Conservation (phyloP, 1,139 yeast species). For the Yamadazyma jaroonii region DNA sequence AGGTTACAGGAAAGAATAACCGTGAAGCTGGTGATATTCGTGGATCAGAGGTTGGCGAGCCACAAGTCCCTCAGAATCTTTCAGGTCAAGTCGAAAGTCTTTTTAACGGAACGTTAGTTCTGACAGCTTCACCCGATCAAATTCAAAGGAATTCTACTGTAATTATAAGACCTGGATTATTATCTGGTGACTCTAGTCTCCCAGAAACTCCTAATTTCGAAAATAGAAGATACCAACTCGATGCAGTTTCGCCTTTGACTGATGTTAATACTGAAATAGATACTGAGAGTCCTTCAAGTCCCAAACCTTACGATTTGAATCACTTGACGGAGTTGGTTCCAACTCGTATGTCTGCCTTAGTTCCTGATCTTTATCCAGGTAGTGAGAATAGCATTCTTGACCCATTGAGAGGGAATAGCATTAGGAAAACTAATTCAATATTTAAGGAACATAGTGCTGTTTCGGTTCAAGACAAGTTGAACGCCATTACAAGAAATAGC, state of each 20-base stretch:
- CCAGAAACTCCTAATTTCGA: neutral
- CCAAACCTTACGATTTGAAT: too few relatives aligned
- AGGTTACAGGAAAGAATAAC: too few relatives aligned
- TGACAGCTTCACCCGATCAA: constrained; percentile 14
- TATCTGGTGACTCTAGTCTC: neutral
- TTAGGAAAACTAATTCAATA: constrained; percentile 7
- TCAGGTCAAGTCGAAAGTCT: constrained; percentile 16
- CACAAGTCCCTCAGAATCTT: neutral
- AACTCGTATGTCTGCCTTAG: too few relatives aligned
- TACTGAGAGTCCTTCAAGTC: too few relatives aligned
- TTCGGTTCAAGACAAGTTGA: neutral
- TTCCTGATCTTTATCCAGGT: neutral
- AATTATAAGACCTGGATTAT: constrained; percentile 6
- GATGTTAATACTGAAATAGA: neutral
- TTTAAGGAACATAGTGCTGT: constrained; percentile 13
- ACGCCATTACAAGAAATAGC: too few relatives aligned
- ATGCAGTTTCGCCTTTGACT: constrained; percentile 9
- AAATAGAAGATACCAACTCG: neutral
- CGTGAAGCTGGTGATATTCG: neutral
- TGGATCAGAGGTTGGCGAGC: neutral
- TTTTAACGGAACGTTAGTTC: constrained; percentile 19
- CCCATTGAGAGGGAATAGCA: constrained; percentile 11
- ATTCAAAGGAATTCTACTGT: constrained; percentile 15
- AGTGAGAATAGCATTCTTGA: constrained; percentile 11
- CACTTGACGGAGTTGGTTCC: too few relatives aligned